Conservation (phyloP, 148 eudicot species). For the Silene conica region DNA sequence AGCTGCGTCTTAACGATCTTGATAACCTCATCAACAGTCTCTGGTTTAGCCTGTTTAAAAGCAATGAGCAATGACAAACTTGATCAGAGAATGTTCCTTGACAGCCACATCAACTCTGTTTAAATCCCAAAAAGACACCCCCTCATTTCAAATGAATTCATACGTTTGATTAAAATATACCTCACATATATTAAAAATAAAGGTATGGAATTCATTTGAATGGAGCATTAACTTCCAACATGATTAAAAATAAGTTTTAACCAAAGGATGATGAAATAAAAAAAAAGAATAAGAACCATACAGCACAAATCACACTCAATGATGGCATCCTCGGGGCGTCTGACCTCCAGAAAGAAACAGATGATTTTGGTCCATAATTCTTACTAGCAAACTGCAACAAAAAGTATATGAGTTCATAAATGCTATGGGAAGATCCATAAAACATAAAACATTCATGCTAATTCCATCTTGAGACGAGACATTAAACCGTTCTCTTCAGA, state of each 20-base stretch:
- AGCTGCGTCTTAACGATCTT: conserved; percentile 48
- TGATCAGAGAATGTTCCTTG: neutral
- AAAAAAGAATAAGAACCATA: conserved; percentile 20
- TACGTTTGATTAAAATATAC: no score
- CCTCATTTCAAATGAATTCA: no score
- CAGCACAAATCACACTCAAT: conserved; percentile 38
- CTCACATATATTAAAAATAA: no score
- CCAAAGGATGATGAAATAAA: neutral
- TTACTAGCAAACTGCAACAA: conserved; percentile 24
- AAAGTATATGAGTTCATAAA: neutral
- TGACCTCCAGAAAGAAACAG: conserved; percentile 31
- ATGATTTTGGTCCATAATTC: conserved; percentile 22
- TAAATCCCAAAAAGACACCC: no score
- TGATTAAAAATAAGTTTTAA: no score
- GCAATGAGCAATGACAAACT: neutral
- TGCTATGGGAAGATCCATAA: neutral
- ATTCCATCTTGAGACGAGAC: neutral
- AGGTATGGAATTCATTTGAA: no score
- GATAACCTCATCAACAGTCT: conserved; percentile 52
- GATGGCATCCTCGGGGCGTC: conserved; percentile 17
- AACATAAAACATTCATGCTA: neutral
- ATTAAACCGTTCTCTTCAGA: neutral
- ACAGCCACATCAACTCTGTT: no score
- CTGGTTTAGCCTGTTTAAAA: conserved; percentile 54
- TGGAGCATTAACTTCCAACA: no score